Conservation (phyloP, 495 filamentous ascomycete genomes). For the Penicillium alfredii region DNA sequence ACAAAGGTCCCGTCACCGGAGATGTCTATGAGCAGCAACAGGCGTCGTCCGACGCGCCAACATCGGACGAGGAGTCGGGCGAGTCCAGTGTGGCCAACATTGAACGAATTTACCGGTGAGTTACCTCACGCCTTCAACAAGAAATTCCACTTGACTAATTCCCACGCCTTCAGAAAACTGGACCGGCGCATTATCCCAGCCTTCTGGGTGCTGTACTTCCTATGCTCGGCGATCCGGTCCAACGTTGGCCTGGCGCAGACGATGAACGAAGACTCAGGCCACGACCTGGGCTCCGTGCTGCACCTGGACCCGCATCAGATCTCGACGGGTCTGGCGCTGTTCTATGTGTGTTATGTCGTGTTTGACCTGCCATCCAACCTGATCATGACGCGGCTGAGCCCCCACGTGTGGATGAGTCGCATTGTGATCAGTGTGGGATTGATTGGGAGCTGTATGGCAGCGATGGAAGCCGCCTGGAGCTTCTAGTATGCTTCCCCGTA, state of each 20-base stretch:
- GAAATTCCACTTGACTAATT: background rate
- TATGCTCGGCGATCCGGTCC: constrained; percentile 84
- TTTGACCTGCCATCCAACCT: constrained; percentile 89
- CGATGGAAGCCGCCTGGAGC: constrained; percentile 76
- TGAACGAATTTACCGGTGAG: constrained; percentile 39
- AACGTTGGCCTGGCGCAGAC: constrained; percentile 89
- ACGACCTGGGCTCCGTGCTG: constrained; percentile 64
- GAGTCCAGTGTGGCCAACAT: constrained; percentile 31
- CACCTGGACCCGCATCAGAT: constrained; percentile 65
- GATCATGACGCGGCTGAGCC: constrained; percentile 77
- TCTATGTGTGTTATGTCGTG: constrained; percentile 85
- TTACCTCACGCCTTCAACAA: background rate
- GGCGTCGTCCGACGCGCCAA: constrained; percentile 4
- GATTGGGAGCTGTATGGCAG: constrained; percentile 75
- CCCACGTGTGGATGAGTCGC: constrained; percentile 87
- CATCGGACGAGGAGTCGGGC: constrained; percentile 17
- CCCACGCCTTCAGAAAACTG: constrained; percentile 52
- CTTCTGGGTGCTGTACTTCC: constrained; percentile 90
- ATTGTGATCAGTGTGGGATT: constrained; percentile 85
- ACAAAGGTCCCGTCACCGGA: constrained; percentile 17
- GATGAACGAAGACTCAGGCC: constrained; percentile 64
- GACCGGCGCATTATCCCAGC: constrained; percentile 82
- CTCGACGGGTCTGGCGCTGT: constrained; percentile 76
- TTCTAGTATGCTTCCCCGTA: constrained; percentile 56
- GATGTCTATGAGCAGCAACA: constrained; percentile 25